Base-by-base conservation (phyloP, 768 basidiomycete species). In the Mycena rosella region DNA sequence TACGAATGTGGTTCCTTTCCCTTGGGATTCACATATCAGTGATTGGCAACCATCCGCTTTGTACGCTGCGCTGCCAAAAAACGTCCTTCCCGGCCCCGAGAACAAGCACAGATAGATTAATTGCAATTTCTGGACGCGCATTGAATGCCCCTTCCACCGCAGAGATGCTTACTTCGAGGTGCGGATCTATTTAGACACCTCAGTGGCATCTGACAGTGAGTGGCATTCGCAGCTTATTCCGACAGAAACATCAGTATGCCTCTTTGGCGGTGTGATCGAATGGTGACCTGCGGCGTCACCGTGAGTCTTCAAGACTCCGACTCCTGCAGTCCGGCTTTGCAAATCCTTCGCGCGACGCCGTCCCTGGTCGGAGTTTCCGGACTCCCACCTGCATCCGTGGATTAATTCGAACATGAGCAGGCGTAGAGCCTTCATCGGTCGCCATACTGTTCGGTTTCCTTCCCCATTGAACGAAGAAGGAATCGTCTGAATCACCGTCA, bases 161-260 rank as follows among this genome's bases (percentile, higher is more conserved):
- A 4, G 24, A 20, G 24, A 34, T n/a, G 17, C 27, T 32, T 34
- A 32, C 5, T 11, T 54, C 20, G 11, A 20, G 52, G 48, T 27
- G 48, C 47, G 48, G 34, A 48, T 58, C 36, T 29, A 52, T 60
- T 49, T 51, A 51, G 14, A 18, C 22, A 29, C 27, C 48, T 22
- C 26, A 9, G 38, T 52, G 61, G 30, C 61, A 36, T 24, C 26
- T 62, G 61, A 63, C 61, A 62, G 22, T 44, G 27, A n/a, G n/a
- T n/a, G n/a, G 14, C 36, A 42, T 51, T 55, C 61, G 44, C 61
- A 53, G 30, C 61, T 27, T 63, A 63, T 63, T 47, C 52, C n/a
- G 61, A 63, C 61, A 63, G 52, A 63, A 62, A 62, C 53, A 62
- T 62, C 51, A 4, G 22, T 47, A 44, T 32, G 60, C 54, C 51